phyloP scores from a whole-genome alignment of 805 yeast species.

The Wickerhamomyces tratensis region DNA sequence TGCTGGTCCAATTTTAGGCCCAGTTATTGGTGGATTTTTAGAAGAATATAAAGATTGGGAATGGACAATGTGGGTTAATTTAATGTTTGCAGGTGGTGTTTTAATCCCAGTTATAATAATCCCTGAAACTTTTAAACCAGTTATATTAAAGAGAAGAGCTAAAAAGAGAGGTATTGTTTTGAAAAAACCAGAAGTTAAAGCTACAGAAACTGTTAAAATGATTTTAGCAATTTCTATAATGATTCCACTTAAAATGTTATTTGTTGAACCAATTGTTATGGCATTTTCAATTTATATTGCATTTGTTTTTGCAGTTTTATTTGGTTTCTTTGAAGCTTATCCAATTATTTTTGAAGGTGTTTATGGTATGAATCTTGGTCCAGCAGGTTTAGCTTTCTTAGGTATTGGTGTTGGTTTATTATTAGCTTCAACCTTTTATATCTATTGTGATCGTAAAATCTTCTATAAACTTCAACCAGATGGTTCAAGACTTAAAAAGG shows the following conservation, averaged over 20 bases:
- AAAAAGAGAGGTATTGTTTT: conserved; percentile 45
- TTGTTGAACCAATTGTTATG: conserved; percentile 66
- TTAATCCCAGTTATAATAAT: conserved; percentile 36
- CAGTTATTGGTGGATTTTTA: conserved; percentile 66
- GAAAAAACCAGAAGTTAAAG: conserved; percentile 24
- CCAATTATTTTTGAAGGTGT: conserved; percentile 65
- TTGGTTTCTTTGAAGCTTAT: conserved; percentile 74
- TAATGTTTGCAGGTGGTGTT: conserved; percentile 52
- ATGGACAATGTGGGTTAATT: conserved; percentile 65
- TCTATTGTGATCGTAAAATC: conserved; percentile 35
- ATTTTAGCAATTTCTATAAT: conserved; percentile 41
- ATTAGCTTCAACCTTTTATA: conserved; percentile 41
- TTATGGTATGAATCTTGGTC: conserved; percentile 48
- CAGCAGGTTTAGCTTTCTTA: conserved; percentile 60
- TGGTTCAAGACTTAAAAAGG: conserved; percentile 49
- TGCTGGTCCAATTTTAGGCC: conserved; percentile 73
- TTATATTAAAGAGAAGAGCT: conserved; percentile 52
- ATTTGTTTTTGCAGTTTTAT: conserved; percentile 66
- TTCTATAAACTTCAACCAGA: conserved; percentile 51
- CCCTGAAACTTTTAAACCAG: conserved; percentile 70
- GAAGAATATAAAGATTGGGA: conserved; percentile 53
- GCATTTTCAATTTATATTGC: conserved; percentile 63
- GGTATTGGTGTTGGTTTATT: conserved; percentile 65
- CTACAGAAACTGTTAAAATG: conserved; percentile 29
- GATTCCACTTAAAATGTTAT: conserved; percentile 60